Evolutionary conservation across 2,329 filamentous ascomycete genomes (phyloP), one percentile per base, ranked within the genome.

Genomic region (Fusarium buxicola): DNA sequence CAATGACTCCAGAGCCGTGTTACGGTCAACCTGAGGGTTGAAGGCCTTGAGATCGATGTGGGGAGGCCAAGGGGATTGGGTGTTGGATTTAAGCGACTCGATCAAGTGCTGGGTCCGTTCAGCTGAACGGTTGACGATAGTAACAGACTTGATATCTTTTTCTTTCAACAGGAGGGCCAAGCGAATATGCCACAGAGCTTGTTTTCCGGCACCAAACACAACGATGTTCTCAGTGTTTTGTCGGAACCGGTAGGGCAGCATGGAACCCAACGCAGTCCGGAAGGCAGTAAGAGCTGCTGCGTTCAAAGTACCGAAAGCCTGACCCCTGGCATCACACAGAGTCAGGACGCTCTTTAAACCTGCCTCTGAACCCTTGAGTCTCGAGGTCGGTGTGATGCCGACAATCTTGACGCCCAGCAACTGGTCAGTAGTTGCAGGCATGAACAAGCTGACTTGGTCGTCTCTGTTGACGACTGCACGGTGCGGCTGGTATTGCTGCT

Each of bases 111-210:
- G 41, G 1, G 72, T 59, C 27, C 73, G 50, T 11, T 59, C 50
- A 1, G 45, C 21, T 1, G 74, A 75, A 1, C 75, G 71, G 28
- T 78, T 78, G 8, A 78, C 71, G 4, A 78, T 48, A 1, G 71
- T 76, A 11, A 78, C 58, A 5, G 45, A 61, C 8, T 58, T 55
- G n/a, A 75, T 68, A 1, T 64, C 66, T 24, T 60, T 51, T 12
- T 64, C 71, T 5, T 72, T 65, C 0, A 90, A 78, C 7, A 89
- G 75, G 7, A 91, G 75, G 0, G 89, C 87, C 8, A 92, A 80
- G 1, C 87, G 83, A 12, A 90, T 84, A 68, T 91, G 89, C 89
- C 89, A 92, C 69, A 89, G 87, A 1, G 89, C 89, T 74, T 91
- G 89, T 64, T 85, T 86, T 16, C 89, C 89, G 0, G 88, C 88